Evolutionary conservation across 1,284 basidiomycete species (phyloP).

Genomic region (Volvariella volvacea): DNA sequence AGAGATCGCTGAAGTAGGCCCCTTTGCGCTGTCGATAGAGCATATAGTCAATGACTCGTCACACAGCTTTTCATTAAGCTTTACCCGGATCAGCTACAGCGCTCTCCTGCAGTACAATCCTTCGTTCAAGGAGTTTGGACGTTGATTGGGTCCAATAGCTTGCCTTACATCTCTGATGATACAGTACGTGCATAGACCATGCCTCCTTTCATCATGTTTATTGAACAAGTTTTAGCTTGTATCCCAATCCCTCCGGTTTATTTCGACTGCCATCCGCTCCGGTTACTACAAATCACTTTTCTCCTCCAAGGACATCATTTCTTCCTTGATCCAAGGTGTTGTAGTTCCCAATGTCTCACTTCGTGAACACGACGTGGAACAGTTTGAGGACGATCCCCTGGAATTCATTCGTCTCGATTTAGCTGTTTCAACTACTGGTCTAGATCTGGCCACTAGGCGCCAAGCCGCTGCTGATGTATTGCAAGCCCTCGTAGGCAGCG

Average conservation of each 20-base stretch:
- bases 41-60: neutral
- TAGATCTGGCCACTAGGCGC: conserved; percentile 69
- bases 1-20: conserved; percentile 76
- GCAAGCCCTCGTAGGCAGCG: conserved; percentile 74
- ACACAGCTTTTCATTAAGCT: conserved; percentile 84
- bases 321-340: conserved; percentile 82
- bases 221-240: conserved; percentile 55
- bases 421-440: conserved; percentile 44
- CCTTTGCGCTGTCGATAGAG: neutral
- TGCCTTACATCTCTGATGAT: conserved; percentile 73
- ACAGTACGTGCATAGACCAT: conserved; percentile 39
- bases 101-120: conserved; percentile 63
- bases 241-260: conserved; percentile 88
- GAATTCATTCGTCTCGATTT: conserved; percentile 93
- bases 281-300: conserved; percentile 71
- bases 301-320: conserved; percentile 73
- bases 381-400: conserved; percentile 96
- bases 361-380: conserved; percentile 87
- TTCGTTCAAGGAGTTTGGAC: conserved; percentile 93
- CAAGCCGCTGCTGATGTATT: conserved; percentile 93
- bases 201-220: conserved; percentile 2
- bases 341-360: conserved; percentile 90
- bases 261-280: conserved; percentile 88
- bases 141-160: conserved; percentile 71
- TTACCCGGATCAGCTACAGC: conserved; percentile 82